phyloP scores from a whole-genome alignment of 305 asterid genomes.

The Solanum hybrid region DNA sequence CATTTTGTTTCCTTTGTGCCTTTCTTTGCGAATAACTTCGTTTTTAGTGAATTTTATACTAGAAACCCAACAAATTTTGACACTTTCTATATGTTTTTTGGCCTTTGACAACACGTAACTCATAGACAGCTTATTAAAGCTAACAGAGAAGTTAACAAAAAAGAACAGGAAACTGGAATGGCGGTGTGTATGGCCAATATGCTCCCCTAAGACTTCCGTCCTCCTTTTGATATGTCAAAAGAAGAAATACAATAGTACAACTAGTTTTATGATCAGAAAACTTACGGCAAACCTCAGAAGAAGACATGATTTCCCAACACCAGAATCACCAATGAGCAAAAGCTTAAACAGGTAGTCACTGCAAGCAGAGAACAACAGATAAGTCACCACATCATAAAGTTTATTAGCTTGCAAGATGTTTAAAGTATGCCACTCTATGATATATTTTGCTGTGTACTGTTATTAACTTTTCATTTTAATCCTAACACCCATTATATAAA shows the following conservation, averaged over 20 bases:
- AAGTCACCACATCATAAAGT: not conserved
- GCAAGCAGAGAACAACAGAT: not conserved
- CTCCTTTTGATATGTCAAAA: not conserved
- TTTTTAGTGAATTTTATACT: not conserved
- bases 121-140: not conserved
- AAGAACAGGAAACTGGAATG: not conserved
- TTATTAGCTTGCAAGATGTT: not conserved
- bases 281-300: conserved; percentile 13
- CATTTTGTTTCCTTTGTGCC: not conserved
- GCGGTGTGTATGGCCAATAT: not conserved
- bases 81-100: not conserved
- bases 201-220: not conserved
- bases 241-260: not conserved
- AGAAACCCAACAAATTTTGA: not conserved
- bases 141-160: not conserved
- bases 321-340: conserved; percentile 14
- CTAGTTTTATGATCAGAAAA: not conserved
- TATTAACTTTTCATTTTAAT: not conserved
- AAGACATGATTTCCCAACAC: conserved; percentile 15
- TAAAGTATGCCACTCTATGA: not conserved
- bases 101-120: not conserved
- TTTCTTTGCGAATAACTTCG: not conserved
- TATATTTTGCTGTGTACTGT: not conserved
- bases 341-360: conserved; percentile 13
- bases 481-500: not conserved